Percentiles rank a stretch among this genome's conserved stretches.
phyloP scores from a whole-genome alignment of 495 filamentous ascomycete genomes.

The Talaromyces proteolyticus region DNA sequence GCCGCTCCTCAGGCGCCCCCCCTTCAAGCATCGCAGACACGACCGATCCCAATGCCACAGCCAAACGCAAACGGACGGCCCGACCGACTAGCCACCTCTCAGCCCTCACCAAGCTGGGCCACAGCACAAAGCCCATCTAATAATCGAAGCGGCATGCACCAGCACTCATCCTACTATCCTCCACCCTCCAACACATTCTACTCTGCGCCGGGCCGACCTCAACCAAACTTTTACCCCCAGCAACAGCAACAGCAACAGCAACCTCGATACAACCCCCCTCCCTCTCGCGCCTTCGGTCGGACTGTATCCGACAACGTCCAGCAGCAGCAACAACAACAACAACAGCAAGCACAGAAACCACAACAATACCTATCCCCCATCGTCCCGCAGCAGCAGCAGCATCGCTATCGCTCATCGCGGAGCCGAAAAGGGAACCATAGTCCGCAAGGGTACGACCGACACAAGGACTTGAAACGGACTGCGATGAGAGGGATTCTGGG shows the following conservation, averaged over 20 bases:
- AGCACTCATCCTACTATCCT: neutral
- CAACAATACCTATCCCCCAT: conserved; percentile 12
- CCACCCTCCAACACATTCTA: neutral
- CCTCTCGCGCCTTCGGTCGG: conserved; percentile 8
- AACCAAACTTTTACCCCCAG: conserved; percentile 12
- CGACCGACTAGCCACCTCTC: conserved; percentile 6
- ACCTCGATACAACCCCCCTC: conserved; percentile 15
- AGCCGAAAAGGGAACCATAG: conserved; percentile 1
- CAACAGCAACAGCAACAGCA: conserved; percentile 9
- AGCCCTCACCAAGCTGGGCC: conserved; percentile 4
- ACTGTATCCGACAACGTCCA: conserved; percentile 7
- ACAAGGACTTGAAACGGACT: conserved; percentile 19
- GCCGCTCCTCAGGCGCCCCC: neutral
- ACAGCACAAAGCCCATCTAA: conserved; percentile 3
- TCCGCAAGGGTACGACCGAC: conserved; percentile 1
- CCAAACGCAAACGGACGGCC: conserved; percentile 1
- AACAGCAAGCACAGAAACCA: neutral
- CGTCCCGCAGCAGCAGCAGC: too few species aligned
- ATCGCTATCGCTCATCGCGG: conserved; percentile 14
- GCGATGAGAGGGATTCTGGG: conserved; percentile 34
- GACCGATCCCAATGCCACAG: conserved; percentile 4
- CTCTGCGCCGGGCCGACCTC: neutral
- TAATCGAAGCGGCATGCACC: neutral
- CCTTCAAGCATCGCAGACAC: neutral
- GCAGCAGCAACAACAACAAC: conserved; percentile 1